phyloP scores from a whole-genome alignment of 805 yeast species.

The Suhomyces sp. region DNA sequence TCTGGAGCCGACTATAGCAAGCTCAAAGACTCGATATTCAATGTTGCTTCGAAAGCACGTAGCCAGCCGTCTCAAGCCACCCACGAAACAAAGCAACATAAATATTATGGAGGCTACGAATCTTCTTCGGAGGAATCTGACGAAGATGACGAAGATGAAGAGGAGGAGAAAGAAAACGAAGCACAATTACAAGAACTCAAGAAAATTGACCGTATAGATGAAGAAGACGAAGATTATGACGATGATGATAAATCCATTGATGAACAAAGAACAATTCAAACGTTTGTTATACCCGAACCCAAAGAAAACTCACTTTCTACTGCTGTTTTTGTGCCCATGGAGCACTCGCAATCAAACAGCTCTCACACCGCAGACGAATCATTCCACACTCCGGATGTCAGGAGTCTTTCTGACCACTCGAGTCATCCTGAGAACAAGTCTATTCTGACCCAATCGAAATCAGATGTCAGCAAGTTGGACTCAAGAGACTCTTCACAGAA shows the following conservation, averaged over 20 bases:
- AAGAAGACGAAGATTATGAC: not conserved
- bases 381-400: not conserved
- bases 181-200: not conserved
- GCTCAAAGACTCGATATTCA: not conserved
- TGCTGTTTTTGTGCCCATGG: not conserved
- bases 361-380: not conserved
- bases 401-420: not conserved
- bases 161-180: not conserved
- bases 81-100: not conserved
- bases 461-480: not conserved
- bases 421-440: not conserved
- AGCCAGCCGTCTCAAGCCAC: not conserved
- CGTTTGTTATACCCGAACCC: not conserved
- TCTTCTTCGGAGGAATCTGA: not conserved
- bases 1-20: conserved; percentile 16
- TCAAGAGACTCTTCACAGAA: not conserved
- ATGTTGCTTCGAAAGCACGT: not conserved
- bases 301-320: not conserved
- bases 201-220: not conserved
- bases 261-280: not conserved
- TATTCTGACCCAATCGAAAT: not conserved
- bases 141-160: not conserved
- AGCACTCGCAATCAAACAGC: not conserved
- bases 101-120: conserved; percentile 2
- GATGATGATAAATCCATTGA: not conserved